phyloP scores from a whole-genome alignment of 228 moss, liverwort and hornwort species.

The Sphagnum fallax region DNA sequence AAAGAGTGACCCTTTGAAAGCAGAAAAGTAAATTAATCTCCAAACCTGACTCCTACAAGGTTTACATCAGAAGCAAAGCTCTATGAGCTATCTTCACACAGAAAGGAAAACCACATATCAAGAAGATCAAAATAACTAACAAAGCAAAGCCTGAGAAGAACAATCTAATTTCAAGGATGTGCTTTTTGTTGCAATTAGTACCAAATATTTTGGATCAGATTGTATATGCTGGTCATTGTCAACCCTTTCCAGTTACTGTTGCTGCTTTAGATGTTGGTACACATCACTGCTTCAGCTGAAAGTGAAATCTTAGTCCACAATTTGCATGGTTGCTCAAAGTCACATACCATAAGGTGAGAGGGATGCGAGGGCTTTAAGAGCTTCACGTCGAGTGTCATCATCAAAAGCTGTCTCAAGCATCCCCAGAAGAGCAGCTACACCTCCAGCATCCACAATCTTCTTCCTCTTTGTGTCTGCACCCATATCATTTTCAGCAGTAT shows the following conservation, averaged over 20 bases:
- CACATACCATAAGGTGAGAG: conserved; percentile 66
- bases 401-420: conserved; percentile 84
- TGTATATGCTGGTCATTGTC: too few species aligned
- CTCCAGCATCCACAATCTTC: conserved; percentile 69
- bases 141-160: too few species aligned
- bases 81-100: too few species aligned
- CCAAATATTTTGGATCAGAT: too few species aligned
- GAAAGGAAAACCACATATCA: too few species aligned
- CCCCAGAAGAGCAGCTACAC: conserved; percentile 37
- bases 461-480: conserved; percentile 68
- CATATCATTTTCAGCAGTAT: neutral
- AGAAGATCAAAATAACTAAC: too few species aligned
- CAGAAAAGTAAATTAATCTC: too few species aligned
- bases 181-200: too few species aligned
- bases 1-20: too few species aligned
- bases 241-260: too few species aligned
- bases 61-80: neutral
- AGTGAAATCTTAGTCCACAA: neutral
- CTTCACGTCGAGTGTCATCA: conserved; percentile 81
- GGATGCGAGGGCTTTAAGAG: conserved; percentile 66
- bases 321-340: neutral
- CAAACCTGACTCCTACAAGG: neutral
- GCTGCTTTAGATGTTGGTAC: too few species aligned
- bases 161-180: too few species aligned
- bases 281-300: neutral